Evolutionary conservation across 2,329 filamentous ascomycete species (phyloP), one percentile per base, ranked within the genome.

Genomic region (Paecilomyces sp.): DNA sequence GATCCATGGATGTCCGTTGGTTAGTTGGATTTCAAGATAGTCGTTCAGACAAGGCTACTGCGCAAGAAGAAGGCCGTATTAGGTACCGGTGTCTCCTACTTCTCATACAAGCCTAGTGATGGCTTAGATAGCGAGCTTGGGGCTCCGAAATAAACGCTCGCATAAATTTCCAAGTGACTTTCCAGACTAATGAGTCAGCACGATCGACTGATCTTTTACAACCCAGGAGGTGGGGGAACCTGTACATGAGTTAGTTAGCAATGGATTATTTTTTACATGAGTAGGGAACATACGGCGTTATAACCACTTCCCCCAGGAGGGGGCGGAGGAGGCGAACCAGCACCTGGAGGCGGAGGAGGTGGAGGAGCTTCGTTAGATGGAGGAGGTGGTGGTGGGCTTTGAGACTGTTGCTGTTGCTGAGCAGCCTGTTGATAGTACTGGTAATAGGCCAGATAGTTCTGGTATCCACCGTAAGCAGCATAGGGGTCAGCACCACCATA

Each of bases 401-500:
- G 65, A 7, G 66, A 57, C 54, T 64, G 62, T 57, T 33, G 62
- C 77, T 80, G 76, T 54, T 75, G 71, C 57, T 76, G 79, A 54
- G 80, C 79, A 66, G 84, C 83, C 67, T 90, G 87, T 70, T 90
- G 86, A 67, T 91, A 91, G 75, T 89, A 88, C 66, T 89, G 87
- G 64, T 81, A 82, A 68, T 82, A 82, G 31, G 80, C 79, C 54
- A 82, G 71, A 62, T 83, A 90, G 78, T 88, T 89, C 66, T 88
- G 84, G 75, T 94, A 97, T 58, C 93, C 93, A 63, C 93, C 93
- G 67, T 94, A 97, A 8, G 90, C 87, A 51, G 91, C 91, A 73
- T 97, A 97, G 0, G 92, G 93, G 69, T 97, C 91, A 63, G 84
- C 80, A 58, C 77, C 78, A 63, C 77, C 78, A 63, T 92, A 93